phyloP scores from a whole-genome alignment of 148 eudicot genomes.

The Arctostaphylos glauca region DNA sequence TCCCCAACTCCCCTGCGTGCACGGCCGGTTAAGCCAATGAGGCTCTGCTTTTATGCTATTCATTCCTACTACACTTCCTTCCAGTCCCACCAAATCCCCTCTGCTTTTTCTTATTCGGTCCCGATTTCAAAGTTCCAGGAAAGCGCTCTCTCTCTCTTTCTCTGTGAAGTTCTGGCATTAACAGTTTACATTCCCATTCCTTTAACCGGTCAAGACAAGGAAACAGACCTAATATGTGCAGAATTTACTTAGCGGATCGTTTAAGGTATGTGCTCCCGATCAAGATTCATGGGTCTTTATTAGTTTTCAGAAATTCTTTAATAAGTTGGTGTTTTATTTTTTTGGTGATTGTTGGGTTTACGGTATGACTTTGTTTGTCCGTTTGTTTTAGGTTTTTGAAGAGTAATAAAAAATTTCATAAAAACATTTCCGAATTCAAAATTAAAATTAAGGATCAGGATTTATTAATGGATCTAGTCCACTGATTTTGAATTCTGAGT shows the following conservation, averaged over 20 bases:
- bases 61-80: no score
- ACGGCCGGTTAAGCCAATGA: neutral
- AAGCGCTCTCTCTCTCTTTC: neutral
- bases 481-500: neutral
- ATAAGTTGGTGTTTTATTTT: neutral
- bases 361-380: neutral
- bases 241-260: neutral
- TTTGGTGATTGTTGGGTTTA: neutral
- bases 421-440: neutral
- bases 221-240: neutral
- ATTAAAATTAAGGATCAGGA: neutral
- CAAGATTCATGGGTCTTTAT: neutral
- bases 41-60: neutral
- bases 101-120: neutral
- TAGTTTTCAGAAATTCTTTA: neutral
- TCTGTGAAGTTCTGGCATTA: neutral
- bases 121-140: no score
- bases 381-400: neutral
- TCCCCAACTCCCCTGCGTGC: neutral
- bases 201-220: neutral
- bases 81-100: neutral
- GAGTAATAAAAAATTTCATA: no score
- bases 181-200: neutral
- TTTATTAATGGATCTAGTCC: neutral
- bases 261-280: constrained; percentile 10